phyloP scores from a whole-genome alignment of 2,329 filamentous ascomycete genomes.

The Fusarium lyarnte region DNA sequence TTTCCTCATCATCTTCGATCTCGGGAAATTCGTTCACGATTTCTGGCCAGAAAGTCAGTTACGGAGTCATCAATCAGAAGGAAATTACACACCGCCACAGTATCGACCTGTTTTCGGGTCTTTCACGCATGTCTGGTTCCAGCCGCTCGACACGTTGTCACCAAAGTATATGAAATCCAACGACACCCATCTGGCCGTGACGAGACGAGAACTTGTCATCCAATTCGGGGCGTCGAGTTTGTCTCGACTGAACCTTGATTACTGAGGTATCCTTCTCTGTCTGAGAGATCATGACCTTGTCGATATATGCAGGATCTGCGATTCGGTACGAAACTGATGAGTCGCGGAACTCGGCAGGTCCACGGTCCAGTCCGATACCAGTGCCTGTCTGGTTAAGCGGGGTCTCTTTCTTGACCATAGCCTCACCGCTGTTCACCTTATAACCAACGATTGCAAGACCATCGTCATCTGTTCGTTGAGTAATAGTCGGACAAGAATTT shows the following conservation, averaged over 20 bases:
- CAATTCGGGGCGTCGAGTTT: conserved; percentile 92
- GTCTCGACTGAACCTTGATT: conserved; percentile 95
- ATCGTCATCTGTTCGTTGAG: conserved; percentile 70
- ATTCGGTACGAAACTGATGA: conserved; percentile 82
- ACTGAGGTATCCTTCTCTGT: conserved; percentile 87
- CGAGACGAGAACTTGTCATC: conserved; percentile 99
- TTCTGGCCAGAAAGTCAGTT: background rate
- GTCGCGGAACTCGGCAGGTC: conserved; percentile 71
- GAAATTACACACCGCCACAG: background rate
- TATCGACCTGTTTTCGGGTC: background rate
- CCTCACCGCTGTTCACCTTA: conserved; percentile 79
- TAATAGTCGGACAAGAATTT: background rate
- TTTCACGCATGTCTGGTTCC: background rate
- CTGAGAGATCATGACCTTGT: conserved; percentile 94
- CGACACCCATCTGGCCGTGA: conserved; percentile 97
- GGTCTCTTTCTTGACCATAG: conserved; percentile 89
- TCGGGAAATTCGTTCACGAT: background rate
- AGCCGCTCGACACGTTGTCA: background rate
- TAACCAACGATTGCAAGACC: conserved; percentile 89
- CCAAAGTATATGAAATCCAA: conserved; percentile 60
- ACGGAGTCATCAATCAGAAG: rapidly evolving
- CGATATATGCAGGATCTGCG: conserved; percentile 86
- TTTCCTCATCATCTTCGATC: background rate
- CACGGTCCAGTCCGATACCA: conserved; percentile 74
- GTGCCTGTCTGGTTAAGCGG: conserved; percentile 81